These are phyloP conservation scores for Saccharomyces hybrid DNA, from an alignment of 1,139 yeast species.

Conservation along the genomic window DNA sequence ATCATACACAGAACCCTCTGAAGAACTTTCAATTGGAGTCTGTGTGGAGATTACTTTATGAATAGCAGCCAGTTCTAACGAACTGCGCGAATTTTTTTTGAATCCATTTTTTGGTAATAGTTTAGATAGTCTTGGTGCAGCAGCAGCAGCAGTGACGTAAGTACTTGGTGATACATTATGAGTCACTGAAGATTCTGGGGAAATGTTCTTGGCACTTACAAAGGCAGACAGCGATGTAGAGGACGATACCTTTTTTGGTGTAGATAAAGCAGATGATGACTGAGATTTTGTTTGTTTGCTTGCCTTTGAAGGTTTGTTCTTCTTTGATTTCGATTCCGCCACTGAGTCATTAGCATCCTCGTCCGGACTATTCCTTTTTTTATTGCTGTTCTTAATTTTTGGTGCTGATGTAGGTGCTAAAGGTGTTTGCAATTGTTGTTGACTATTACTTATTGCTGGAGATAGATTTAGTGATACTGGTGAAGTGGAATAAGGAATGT, in stretches of 20 bases:
- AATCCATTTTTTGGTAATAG: slow-evolving; percentile 36
- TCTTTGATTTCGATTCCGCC: not conserved
- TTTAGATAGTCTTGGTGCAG: slow-evolving; percentile 71
- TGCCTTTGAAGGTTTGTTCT: not conserved
- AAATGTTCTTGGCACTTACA: not conserved
- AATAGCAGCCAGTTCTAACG: slow-evolving; percentile 67
- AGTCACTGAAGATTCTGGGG: not conserved
- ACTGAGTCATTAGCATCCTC: not conserved
- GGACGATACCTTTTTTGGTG: not conserved
- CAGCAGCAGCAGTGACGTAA: slow-evolving; percentile 64
- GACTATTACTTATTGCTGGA: slow-evolving; percentile 5
- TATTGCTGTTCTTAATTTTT: not conserved
- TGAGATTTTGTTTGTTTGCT: not conserved
- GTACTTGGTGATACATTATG: not conserved
- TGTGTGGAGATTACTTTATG: slow-evolving; percentile 58
- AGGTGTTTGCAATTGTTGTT: not conserved
- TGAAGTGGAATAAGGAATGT: slow-evolving; percentile 63
- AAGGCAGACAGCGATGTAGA: not conserved
- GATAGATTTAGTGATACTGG: slow-evolving; percentile 65
- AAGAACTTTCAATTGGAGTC: slow-evolving; percentile 29
- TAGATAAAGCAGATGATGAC: not conserved
- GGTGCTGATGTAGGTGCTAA: not conserved
- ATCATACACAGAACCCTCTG: not conserved
- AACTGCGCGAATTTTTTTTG: slow-evolving; percentile 35
- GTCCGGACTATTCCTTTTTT: not conserved